These are phyloP conservation scores for Kewa caespitosa DNA, from an alignment of 179 eudicot genomes.

Conservation along the genomic window DNA sequence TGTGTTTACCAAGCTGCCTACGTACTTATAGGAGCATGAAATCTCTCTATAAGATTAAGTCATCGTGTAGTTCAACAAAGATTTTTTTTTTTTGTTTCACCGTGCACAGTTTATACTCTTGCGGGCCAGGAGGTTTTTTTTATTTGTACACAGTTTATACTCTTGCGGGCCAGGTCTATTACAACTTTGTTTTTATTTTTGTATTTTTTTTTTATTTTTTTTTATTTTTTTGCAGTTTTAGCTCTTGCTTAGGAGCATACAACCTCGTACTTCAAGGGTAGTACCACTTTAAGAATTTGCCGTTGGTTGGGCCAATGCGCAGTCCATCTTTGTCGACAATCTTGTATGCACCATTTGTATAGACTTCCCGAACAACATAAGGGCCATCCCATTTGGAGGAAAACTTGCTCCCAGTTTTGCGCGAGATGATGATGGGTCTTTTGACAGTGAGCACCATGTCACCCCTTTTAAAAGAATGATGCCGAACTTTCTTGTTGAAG, in stretches of 20 bases:
- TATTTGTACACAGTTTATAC: neutral
- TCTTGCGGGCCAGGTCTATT: too few species aligned
- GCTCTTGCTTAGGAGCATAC: neutral
- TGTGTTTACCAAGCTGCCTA: too few species aligned
- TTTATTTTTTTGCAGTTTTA: neutral
- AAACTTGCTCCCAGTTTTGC: slow-evolving; percentile 14
- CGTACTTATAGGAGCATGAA: too few species aligned
- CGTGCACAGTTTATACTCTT: neutral
- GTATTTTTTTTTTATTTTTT: neutral
- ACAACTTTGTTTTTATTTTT: too few species aligned
- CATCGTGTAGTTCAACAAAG: too few species aligned
- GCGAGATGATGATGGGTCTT: slow-evolving; percentile 20
- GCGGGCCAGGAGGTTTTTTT: neutral
- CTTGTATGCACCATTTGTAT: neutral
- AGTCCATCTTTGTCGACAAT: neutral
- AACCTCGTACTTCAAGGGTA: neutral
- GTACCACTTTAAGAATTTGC: neutral
- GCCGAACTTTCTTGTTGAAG: slow-evolving; percentile 14
- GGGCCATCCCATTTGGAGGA: slow-evolving; percentile 22
- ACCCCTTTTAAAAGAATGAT: neutral
- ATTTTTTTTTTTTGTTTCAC: neutral
- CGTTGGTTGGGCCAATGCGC: neutral
- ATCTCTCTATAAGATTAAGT: too few species aligned
- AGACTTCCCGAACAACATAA: neutral
- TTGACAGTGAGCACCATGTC: slow-evolving; percentile 18